phyloP scores from a whole-genome alignment of 169 alveolate genomes.

The Plasmodium gonderi region DNA sequence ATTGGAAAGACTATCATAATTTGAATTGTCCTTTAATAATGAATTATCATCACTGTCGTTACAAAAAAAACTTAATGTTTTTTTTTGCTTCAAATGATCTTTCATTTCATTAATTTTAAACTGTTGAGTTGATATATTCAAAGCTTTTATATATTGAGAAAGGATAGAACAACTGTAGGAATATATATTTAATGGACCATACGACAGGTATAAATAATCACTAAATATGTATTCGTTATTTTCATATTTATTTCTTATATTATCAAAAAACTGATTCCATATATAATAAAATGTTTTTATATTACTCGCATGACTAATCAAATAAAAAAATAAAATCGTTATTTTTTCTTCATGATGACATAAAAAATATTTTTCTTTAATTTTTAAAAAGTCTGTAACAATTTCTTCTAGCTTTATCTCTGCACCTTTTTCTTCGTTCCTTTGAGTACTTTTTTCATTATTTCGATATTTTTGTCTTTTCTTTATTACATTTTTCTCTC shows the following conservation, averaged over 20 bases:
- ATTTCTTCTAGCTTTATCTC: constrained; percentile 21
- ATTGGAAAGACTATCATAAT: background rate
- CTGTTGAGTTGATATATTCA: constrained; percentile 66
- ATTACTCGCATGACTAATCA: constrained; percentile 66
- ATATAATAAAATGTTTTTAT: constrained; percentile 59
- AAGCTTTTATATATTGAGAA: constrained; percentile 59
- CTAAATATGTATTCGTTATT: constrained; percentile 52
- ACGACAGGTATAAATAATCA: constrained; percentile 39
- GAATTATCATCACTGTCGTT: constrained; percentile 7
- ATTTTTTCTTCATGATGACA: constrained; percentile 66
- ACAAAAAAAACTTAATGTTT: constrained; percentile 9
- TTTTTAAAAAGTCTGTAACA: constrained; percentile 28
- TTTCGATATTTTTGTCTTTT: background rate
- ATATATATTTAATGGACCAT: constrained; percentile 58
- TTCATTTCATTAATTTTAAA: constrained; percentile 56
- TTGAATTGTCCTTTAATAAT: background rate
- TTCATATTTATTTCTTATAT: constrained; percentile 51
- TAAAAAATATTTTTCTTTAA: constrained; percentile 52
- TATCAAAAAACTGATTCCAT: constrained; percentile 67
- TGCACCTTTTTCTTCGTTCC: background rate
- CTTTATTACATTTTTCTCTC: background rate
- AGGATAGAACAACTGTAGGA: constrained; percentile 56
- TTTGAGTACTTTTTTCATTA: background rate
- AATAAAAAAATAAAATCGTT: constrained; percentile 31
- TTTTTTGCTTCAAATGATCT: constrained; percentile 6